phyloP scores from a whole-genome alignment of 345 rosid species.

The Populus deltoides region DNA sequence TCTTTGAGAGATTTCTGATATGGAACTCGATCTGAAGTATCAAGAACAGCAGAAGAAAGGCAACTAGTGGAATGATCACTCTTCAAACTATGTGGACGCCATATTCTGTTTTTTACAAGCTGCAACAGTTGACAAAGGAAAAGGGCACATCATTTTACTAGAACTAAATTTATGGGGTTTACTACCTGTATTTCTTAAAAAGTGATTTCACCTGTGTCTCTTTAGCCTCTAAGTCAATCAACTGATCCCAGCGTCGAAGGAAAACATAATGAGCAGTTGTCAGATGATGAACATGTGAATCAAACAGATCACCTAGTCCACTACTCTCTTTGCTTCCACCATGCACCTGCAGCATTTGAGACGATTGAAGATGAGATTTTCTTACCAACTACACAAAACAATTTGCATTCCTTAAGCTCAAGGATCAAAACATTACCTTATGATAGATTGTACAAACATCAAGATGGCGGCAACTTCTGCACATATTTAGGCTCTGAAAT shows the following conservation, averaged over 20 bases:
- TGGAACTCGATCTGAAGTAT: constrained; percentile 44
- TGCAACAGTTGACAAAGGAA: constrained; percentile 32
- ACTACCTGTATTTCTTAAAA: background rate
- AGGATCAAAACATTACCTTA: constrained; percentile 55
- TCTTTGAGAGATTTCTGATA: constrained; percentile 46
- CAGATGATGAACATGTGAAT: constrained; percentile 62
- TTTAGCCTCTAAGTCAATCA: constrained; percentile 89
- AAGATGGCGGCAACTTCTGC: constrained; percentile 88
- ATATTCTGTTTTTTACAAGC: constrained; percentile 58
- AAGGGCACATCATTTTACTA: background rate
- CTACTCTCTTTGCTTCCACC: constrained; percentile 80
- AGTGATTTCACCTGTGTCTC: constrained; percentile 60
- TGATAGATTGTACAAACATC: constrained; percentile 83
- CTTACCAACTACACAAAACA: background rate
- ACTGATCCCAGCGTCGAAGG: constrained; percentile 71
- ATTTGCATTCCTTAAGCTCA: background rate
- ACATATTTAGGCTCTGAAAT: constrained; percentile 69
- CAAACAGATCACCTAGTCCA: constrained; percentile 78
- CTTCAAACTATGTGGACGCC: constrained; percentile 47
- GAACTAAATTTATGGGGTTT: background rate
- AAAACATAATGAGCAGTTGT: constrained; percentile 57
- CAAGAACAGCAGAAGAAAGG: constrained; percentile 79
- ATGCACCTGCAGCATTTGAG: constrained; percentile 56
- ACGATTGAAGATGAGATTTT: constrained; percentile 2
- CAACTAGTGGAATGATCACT: constrained; percentile 37